Evolutionary conservation across 2,329 filamentous ascomycete species (phyloP), one percentile per base, ranked within the genome.

Genomic region (Kalaharituber pfeilii): DNA sequence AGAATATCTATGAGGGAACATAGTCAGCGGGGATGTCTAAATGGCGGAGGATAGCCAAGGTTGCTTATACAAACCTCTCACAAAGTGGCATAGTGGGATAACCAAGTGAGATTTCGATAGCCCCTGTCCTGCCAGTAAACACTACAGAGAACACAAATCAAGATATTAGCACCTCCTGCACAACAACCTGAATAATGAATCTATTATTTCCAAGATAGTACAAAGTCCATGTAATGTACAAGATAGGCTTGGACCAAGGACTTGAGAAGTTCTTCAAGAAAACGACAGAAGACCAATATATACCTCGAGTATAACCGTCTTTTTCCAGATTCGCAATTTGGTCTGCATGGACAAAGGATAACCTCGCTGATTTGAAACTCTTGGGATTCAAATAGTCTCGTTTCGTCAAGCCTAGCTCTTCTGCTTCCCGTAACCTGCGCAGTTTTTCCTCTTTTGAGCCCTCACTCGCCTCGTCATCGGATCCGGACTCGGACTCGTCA

Each of bases 1-100:
- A 63, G 88, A 78, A 65, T 85, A 87, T 62, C 80, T 74, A 60
- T 49, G 5, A 47, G 15, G 22, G 5, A 47, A 5, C 18, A 47
- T 5, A 5, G n/a, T 20, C 42, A 22, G 42, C 25, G 22, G 13
- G 13, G 42, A 20, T 20, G 25, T 47, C 18, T 45, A 5, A 22
- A 22, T 3, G 42, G 4, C 13, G 24, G 24, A 25, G 24, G 42
- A 39, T 39, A 22, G 6, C 13, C 13, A 22, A 25, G 42, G 22
- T 15, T 47, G n/a, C 9, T 8, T 15, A 25, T 20, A 47, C 24
- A 5, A 22, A 47, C 42, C 42, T 47, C 24, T 47, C 49, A 55
- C 33, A 36, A 22, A 24, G 45, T 47, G 55, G 36, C 49, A 58
- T 20, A 8, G 42, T n/a, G 24, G 63, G 53, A 63, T 57, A 58